Conservation (phyloP, 1,284 basidiomycete genomes). For the Inonotus hispidus region DNA sequence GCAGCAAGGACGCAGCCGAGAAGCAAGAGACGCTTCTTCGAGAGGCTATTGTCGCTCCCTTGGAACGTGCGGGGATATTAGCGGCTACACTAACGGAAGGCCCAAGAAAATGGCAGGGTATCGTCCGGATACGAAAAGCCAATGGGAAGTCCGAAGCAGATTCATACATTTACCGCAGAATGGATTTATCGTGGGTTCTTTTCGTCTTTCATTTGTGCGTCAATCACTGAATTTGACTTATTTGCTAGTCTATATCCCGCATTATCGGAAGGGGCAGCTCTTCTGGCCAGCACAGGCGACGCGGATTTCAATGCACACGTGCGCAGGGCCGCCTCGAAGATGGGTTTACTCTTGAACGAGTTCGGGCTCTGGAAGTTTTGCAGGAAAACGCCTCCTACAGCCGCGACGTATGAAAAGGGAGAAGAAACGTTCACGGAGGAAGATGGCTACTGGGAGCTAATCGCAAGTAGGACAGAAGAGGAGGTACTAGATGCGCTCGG, state of each 20-base stretch:
- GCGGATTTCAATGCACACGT: constrained; percentile 23
- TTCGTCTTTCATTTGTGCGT: background rate
- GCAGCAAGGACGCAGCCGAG: constrained; percentile 17
- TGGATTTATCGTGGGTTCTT: constrained; percentile 19
- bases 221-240: background rate
- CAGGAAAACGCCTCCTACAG: background rate
- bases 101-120: constrained; percentile 22
- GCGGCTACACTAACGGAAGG: constrained; percentile 15
- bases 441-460: constrained; percentile 24
- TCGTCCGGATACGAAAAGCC: constrained; percentile 18
- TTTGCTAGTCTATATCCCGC: constrained; percentile 24
- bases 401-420: background rate
- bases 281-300: constrained; percentile 28
- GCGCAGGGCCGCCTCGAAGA: constrained; percentile 20
- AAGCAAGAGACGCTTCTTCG: constrained; percentile 14
- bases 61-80: constrained; percentile 19
- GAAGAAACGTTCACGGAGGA: background rate
- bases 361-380: constrained; percentile 28
- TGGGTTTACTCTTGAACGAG: constrained; percentile 27
- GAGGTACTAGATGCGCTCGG: constrained; percentile 24
- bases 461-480: constrained; percentile 24
- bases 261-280: constrained; percentile 25
- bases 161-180: constrained; percentile 14
- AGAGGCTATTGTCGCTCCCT: constrained; percentile 17
- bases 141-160: background rate